Percentiles rank a stretch among this genome's conserved stretches.
Evolutionary conservation across 225 moss, liverwort and hornwort species (phyloP).

Genomic region (Antitrichia curtipendula): DNA sequence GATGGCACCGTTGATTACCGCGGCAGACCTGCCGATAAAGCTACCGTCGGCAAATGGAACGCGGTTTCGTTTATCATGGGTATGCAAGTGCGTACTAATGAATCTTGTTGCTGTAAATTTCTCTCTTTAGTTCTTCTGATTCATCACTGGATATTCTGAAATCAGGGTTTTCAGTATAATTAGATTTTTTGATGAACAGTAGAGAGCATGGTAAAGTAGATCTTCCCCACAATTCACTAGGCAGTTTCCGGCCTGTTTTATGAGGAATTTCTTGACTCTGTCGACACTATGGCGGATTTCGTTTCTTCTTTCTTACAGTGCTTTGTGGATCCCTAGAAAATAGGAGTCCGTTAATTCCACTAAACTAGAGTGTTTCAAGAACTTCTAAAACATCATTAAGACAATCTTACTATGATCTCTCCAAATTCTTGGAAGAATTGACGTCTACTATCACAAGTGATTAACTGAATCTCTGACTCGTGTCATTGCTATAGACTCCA

Average conservation of each 20-base stretch:
- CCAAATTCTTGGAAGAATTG: neutral
- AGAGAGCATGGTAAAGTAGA: neutral
- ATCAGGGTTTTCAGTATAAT: neutral
- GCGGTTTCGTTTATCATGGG: slow-evolving; percentile 36
- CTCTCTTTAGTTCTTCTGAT: neutral
- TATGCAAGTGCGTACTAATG: neutral
- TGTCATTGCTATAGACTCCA: neutral
- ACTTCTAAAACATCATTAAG: neutral
- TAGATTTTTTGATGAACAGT: neutral
- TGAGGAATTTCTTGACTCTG: neutral
- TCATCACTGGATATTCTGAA: neutral
- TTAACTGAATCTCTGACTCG: neutral
- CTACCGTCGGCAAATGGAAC: slow-evolving; percentile 26
- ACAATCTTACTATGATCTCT: neutral
- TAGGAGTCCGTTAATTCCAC: neutral
- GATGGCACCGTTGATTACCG: slow-evolving; percentile 35
- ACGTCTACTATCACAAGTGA: neutral
- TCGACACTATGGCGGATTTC: neutral
- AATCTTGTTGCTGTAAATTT: neutral
- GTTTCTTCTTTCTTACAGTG: neutral
- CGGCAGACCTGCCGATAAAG: slow-evolving; percentile 27
- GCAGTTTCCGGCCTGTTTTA: neutral
- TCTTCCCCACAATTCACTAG: neutral
- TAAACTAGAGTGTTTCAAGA: neutral
- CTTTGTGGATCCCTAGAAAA: neutral